Percentiles rank a stretch among this genome's conserved stretches.
phyloP scores from a whole-genome alignment of 2,329 filamentous ascomycete genomes.

The Anisogramma anomala region DNA sequence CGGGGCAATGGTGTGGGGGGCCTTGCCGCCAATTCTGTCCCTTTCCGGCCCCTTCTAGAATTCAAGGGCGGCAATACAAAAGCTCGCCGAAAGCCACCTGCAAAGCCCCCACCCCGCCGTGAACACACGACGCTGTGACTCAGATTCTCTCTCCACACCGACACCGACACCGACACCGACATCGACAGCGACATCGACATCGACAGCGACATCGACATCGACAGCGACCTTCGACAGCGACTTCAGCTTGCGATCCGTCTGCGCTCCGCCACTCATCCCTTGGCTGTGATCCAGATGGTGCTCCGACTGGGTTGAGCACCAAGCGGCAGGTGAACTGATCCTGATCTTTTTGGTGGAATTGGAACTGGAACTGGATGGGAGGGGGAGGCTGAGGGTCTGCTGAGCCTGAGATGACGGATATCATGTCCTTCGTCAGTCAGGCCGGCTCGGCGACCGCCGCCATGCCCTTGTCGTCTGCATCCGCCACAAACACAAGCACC shows the following conservation, averaged over 20 bases:
- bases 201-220: not conserved
- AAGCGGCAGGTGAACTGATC: too few species aligned
- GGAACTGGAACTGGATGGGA: too few species aligned
- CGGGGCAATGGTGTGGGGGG: too few species aligned
- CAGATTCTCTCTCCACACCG: not conserved
- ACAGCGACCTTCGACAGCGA: not conserved
- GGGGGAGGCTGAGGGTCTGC: too few species aligned
- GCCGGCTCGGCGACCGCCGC: constrained; percentile 9
- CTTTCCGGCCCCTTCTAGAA: not conserved
- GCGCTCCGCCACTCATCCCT: not conserved
- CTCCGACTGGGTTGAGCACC: constrained; percentile 7
- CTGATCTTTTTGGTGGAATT: too few species aligned
- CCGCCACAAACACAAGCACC: too few species aligned
- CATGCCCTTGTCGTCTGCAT: too few species aligned
- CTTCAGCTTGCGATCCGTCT: not conserved
- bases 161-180: not conserved
- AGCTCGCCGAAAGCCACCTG: too few species aligned
- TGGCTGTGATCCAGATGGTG: not conserved
- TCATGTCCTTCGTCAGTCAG: constrained; percentile 12
- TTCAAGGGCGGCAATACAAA: not conserved
- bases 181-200: not conserved
- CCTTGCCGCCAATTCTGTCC: too few species aligned
- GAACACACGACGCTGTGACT: not conserved
- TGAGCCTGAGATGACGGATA: too few species aligned
- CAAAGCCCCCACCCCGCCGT: too few species aligned